Percentiles rank a stretch among this genome's conserved stretches.
These are phyloP conservation scores for Coemansia sp. DNA, from an alignment of 192 early-diverging fungal species.

Conservation along the genomic window DNA sequence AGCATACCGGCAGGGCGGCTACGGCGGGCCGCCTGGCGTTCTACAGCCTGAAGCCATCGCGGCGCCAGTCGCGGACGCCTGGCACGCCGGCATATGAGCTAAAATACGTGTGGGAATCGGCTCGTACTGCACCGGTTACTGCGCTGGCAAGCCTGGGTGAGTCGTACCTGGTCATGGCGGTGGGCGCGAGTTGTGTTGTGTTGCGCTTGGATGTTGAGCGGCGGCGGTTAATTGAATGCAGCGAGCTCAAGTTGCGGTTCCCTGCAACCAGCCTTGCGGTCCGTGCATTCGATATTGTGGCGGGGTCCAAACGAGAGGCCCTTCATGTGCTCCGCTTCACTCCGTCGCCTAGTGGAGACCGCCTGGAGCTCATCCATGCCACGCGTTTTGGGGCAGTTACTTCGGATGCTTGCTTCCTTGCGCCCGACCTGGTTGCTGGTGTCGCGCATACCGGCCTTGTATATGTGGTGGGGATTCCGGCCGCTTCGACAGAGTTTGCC, in stretches of 20 bases:
- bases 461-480: constrained; percentile 16
- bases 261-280: constrained; percentile 26
- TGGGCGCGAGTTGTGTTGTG: constrained; percentile 12
- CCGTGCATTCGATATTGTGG: constrained; percentile 15
- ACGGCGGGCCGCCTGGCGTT: constrained; percentile 27
- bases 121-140: constrained; percentile 12
- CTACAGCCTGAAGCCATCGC: constrained; percentile 25
- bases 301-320: constrained; percentile 28
- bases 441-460: constrained; percentile 21
- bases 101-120: constrained; percentile 41
- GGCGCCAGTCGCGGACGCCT: constrained; percentile 8
- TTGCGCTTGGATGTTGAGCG: constrained; percentile 30
- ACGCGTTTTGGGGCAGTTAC: constrained; percentile 27
- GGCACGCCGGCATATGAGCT: constrained; percentile 19
- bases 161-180: constrained; percentile 32
- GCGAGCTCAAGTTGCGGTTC: constrained; percentile 24
- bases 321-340: constrained; percentile 24
- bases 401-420: constrained; percentile 25
- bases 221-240: constrained; percentile 34
- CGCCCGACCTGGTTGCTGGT: constrained; percentile 14
- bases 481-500: constrained; percentile 19
- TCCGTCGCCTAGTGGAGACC: constrained; percentile 1
- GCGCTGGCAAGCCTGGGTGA: constrained; percentile 32
- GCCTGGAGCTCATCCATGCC: constrained; percentile 12
- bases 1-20: neutral